These are phyloP conservation scores for Salicornia ramosissima DNA, from an alignment of 148 eudicot genomes.

Conservation along the genomic window DNA sequence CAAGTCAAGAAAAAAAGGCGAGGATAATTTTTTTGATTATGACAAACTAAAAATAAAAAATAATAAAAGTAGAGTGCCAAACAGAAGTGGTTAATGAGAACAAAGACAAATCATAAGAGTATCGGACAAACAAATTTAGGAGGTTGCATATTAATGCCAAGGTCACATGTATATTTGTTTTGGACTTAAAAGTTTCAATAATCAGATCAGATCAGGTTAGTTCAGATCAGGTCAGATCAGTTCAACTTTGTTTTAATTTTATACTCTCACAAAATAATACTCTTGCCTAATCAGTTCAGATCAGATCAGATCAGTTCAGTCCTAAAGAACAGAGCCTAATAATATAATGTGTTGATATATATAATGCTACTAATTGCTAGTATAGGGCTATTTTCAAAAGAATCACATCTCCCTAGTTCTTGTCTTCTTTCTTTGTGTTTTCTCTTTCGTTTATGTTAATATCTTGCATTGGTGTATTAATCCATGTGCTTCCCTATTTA, in stretches of 20 bases:
- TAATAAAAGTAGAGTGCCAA: background rate
- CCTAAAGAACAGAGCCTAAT: too few species aligned
- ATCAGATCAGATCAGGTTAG: too few species aligned
- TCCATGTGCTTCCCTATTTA: slow-evolving; percentile 7
- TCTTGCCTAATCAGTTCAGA: too few species aligned
- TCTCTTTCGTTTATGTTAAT: background rate
- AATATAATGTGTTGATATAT: background rate
- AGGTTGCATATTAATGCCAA: slow-evolving; percentile 10
- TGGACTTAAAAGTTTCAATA: too few species aligned
- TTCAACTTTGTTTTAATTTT: too few species aligned
- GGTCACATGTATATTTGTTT: too few species aligned
- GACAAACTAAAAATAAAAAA: too few species aligned
- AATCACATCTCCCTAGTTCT: slow-evolving; percentile 17
- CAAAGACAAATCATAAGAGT: slow-evolving; percentile 14
- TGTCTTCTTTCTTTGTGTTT: slow-evolving; percentile 15
- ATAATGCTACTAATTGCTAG: background rate
- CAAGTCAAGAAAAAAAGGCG: too few species aligned
- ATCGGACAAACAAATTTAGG: slow-evolving; percentile 9
- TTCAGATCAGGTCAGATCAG: too few species aligned
- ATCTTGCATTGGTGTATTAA: background rate
- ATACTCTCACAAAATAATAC: too few species aligned
- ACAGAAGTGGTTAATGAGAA: background rate
- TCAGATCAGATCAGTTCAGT: too few species aligned
- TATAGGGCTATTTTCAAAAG: background rate
- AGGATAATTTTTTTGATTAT: too few species aligned